Evolutionary conservation across 2,329 filamentous ascomycete genomes (phyloP).

Genomic region (Periconia sp.): DNA sequence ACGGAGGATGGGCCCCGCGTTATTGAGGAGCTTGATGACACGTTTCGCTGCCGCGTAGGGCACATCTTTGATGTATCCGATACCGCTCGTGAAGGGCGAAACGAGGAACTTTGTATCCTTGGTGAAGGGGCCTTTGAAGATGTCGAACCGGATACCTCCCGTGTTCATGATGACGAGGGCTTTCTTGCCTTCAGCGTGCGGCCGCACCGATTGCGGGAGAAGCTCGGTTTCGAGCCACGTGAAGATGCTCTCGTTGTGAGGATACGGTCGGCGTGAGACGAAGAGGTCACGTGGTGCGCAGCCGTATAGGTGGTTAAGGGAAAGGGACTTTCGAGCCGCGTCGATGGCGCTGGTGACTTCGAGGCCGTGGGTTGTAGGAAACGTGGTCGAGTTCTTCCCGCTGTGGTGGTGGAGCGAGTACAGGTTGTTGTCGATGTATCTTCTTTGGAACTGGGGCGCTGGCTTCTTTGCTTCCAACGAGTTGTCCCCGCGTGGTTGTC

Average conservation of each 20-base stretch:
- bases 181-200: constrained; percentile 54
- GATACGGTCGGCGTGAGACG: constrained; percentile 78
- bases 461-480: constrained; percentile 18
- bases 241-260: constrained; percentile 74
- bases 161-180: constrained; percentile 81
- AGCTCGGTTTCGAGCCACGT: constrained; percentile 77
- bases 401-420: constrained; percentile 82
- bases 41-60: constrained; percentile 74
- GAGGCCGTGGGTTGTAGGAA: constrained; percentile 73
- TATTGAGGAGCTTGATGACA: constrained; percentile 63
- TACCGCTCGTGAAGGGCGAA: constrained; percentile 81
- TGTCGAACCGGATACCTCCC: constrained; percentile 90
- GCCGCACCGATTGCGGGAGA: constrained; percentile 64
- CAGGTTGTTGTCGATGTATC: constrained; percentile 94
- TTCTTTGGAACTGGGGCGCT: constrained; percentile 66
- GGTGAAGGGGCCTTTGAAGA: constrained; percentile 90
- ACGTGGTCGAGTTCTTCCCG: constrained; percentile 68
- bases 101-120: constrained; percentile 83
- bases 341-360: constrained; percentile 72
- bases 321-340: constrained; percentile 67
- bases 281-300: constrained; percentile 81
- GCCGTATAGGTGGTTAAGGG: constrained; percentile 75
- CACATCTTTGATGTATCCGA: constrained; percentile 77
- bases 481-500: constrained; percentile 25
- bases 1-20: constrained; percentile 55